Conservation (phyloP, 768 basidiomycete genomes). For the Xerocomus potaroensis region DNA sequence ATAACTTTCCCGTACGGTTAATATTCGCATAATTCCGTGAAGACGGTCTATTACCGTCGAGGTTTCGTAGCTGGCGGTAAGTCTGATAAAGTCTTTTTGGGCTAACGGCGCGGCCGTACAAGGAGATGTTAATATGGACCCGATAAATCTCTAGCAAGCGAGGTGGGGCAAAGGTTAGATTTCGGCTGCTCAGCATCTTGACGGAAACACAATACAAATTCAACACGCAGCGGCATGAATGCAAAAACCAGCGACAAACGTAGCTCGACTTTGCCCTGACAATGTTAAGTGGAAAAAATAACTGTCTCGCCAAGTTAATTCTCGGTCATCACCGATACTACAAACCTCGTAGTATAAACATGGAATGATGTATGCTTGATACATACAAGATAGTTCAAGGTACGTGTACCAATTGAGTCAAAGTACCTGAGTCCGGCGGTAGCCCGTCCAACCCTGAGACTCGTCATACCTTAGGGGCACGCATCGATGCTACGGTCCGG, state of each 20-base stretch:
- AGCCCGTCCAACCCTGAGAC: not conserved
- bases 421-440: not conserved
- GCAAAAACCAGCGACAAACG: not conserved
- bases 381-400: not conserved
- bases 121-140: too few relatives aligned
- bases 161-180: too few relatives aligned
- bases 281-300: not conserved
- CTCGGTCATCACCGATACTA: not conserved
- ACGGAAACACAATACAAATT: too few relatives aligned
- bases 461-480: not conserved
- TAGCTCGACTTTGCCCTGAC: not conserved
- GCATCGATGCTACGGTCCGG: constrained; percentile 4
- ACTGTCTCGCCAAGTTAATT: constrained; percentile 5
- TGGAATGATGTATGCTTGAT: not conserved
- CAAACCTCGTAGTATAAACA: constrained; percentile 3
- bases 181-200: too few relatives aligned
- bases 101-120: not conserved
- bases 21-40: too few relatives aligned
- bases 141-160: too few relatives aligned
- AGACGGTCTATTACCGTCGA: not conserved
- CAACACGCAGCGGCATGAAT: too few relatives aligned
- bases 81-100: not conserved
- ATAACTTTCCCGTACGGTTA: too few relatives aligned
- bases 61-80: not conserved
- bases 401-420: not conserved